A percentile compares a stretch with the other conserved stretches of the same genome.
Evolutionary conservation across 257 asterid species (phyloP).

Genomic region (Verbena officinalis): DNA sequence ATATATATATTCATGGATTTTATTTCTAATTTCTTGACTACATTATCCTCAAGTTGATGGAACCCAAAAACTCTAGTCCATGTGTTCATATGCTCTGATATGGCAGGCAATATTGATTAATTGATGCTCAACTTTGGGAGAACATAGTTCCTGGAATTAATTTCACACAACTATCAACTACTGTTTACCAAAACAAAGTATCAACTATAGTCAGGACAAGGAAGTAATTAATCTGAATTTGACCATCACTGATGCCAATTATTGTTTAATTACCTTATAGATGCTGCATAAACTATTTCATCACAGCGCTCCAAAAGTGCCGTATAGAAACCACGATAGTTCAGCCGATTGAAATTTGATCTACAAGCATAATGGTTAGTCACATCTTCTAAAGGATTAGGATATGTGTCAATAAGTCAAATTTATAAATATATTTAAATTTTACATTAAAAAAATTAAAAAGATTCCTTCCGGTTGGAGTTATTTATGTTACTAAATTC

Average conservation of each 20-base stretch:
- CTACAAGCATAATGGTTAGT: slow-evolving; percentile 41
- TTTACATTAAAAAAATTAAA: too few species aligned
- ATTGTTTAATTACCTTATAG: slow-evolving; percentile 60
- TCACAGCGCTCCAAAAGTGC: slow-evolving; percentile 91
- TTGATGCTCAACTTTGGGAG: slow-evolving; percentile 66
- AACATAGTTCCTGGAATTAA: slow-evolving; percentile 72
- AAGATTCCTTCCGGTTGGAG: too few species aligned
- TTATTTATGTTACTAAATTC: too few species aligned
- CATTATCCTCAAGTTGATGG: slow-evolving; percentile 57
- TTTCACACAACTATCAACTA: slow-evolving; percentile 14
- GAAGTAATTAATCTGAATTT: not conserved
- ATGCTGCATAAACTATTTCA: slow-evolving; percentile 81
- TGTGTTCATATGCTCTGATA: slow-evolving; percentile 80
- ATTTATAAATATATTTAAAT: too few species aligned
- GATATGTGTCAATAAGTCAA: too few species aligned
- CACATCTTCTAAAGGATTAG: slow-evolving; percentile 20
- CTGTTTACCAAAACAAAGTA: slow-evolving; percentile 20
- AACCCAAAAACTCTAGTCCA: slow-evolving; percentile 82
- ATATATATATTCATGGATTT: slow-evolving; percentile 72
- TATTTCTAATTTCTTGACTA: slow-evolving; percentile 61
- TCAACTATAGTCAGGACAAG: not conserved
- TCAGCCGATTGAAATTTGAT: slow-evolving; percentile 80
- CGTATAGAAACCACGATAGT: slow-evolving; percentile 75
- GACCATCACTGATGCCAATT: not conserved
- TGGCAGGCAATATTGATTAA: slow-evolving; percentile 84